Evolutionary conservation across 257 asterid genomes (phyloP).

Genomic region (Penstemon barbatus): DNA sequence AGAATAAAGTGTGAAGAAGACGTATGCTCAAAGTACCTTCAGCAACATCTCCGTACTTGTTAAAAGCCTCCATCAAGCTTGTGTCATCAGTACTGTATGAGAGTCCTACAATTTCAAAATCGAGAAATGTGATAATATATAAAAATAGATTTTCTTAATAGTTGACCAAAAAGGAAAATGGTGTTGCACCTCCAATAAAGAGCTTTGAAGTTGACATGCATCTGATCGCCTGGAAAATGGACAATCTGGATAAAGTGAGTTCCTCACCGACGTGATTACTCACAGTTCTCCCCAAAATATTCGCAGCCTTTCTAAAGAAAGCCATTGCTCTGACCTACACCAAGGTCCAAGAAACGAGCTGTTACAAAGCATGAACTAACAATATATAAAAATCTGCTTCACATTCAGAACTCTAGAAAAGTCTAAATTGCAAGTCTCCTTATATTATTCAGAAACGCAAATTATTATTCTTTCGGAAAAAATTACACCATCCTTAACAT

Average conservation of each 20-base stretch:
- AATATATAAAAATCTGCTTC: no score
- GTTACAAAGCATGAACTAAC: background rate
- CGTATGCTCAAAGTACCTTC: slow-evolving; percentile 54
- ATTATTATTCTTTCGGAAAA: no score
- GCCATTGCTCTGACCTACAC: slow-evolving; percentile 56
- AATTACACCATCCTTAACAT: no score
- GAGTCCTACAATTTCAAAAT: slow-evolving; percentile 54
- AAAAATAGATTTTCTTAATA: background rate
- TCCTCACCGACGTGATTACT: slow-evolving; percentile 44
- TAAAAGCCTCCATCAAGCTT: slow-evolving; percentile 59
- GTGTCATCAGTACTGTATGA: slow-evolving; percentile 60
- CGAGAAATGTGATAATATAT: background rate
- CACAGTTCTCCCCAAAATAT: slow-evolving; percentile 47
- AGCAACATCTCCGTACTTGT: slow-evolving; percentile 69
- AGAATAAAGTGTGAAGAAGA: background rate
- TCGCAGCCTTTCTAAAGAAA: slow-evolving; percentile 68
- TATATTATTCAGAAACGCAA: no score
- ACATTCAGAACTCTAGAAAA: no score
- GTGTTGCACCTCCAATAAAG: slow-evolving; percentile 71
- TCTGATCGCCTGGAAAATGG: slow-evolving; percentile 67
- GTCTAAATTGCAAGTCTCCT: no score
- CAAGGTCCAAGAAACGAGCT: background rate
- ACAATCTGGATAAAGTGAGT: slow-evolving; percentile 48
- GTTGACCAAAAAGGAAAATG: background rate
- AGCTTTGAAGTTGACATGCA: slow-evolving; percentile 81